A percentile compares a stretch with the other conserved stretches of the same genome.
Conservation (phyloP, 2,329 filamentous ascomycete genomes). For the Neofusicoccum ribis region DNA sequence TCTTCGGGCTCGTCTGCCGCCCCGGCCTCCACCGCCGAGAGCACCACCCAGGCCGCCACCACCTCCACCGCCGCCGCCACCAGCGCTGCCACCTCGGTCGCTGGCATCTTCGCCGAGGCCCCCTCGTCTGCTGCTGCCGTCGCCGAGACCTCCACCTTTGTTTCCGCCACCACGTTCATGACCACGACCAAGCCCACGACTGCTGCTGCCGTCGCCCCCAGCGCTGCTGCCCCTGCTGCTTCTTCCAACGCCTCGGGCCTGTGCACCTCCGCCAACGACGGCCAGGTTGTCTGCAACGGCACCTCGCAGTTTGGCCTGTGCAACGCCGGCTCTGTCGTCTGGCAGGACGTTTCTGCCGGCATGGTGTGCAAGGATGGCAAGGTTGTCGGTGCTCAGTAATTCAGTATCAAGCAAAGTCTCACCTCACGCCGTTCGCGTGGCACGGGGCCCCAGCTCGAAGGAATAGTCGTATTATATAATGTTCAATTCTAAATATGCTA, state of each 20-base stretch:
- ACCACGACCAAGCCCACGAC: neutral
- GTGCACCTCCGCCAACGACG: constrained; percentile 11
- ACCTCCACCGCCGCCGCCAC: constrained; percentile 2
- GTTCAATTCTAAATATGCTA: too few relatives aligned
- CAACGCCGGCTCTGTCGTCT: constrained; percentile 41
- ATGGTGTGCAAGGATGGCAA: constrained; percentile 45
- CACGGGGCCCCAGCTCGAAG: too few relatives aligned
- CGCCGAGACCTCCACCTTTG: neutral
- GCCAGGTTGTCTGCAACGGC: constrained; percentile 31
- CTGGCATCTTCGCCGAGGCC: neutral
- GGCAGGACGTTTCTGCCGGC: constrained; percentile 40
- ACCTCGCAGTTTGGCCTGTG: constrained; percentile 44
- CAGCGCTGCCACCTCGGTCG: constrained; percentile 19
- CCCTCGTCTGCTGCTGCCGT: neutral
- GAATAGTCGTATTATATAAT: too few relatives aligned
- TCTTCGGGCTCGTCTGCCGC: constrained; percentile 23
- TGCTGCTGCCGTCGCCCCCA: constrained; percentile 26
- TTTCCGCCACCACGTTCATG: neutral
- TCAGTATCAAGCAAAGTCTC: too few relatives aligned
- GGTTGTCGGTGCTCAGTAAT: constrained; percentile 27
- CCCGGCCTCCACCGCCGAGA: constrained; percentile 22
- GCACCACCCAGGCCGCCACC: constrained; percentile 22
- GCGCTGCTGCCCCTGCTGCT: neutral
- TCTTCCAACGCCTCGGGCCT: neutral
- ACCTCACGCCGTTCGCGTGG: too few relatives aligned